Conservation (phyloP, 441 rosid genomes). For the Aquilaria agallochum region DNA sequence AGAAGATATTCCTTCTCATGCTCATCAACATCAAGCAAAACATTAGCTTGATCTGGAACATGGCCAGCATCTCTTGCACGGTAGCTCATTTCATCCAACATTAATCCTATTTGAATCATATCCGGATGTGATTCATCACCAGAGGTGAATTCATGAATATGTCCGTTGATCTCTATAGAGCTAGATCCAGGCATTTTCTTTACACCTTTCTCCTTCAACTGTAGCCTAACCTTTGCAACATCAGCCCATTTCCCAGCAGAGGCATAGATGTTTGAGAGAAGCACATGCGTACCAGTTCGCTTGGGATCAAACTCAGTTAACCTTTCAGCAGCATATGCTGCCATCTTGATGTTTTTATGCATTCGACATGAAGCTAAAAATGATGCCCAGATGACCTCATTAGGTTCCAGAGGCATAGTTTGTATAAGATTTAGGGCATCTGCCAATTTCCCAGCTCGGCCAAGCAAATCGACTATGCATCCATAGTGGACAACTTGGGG, state of each 20-base stretch:
- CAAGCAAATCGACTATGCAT: constrained; percentile 62
- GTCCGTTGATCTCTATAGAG: constrained; percentile 35
- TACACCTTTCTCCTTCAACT: constrained; percentile 49
- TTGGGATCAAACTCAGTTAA: constrained; percentile 29
- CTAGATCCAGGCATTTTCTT: constrained; percentile 52
- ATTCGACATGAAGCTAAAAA: constrained; percentile 50
- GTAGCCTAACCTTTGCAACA: constrained; percentile 44
- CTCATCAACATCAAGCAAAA: constrained; percentile 46
- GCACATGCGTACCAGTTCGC: constrained; percentile 45
- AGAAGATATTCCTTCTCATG: constrained; percentile 42
- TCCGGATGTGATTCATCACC: constrained; percentile 53
- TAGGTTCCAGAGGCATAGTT: constrained; percentile 49
- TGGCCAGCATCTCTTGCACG: constrained; percentile 38
- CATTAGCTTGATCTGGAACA: constrained; percentile 41
- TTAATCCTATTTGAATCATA: constrained; percentile 31
- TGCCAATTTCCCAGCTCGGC: constrained; percentile 50
- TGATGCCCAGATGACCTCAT: constrained; percentile 61
- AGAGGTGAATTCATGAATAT: constrained; percentile 44
- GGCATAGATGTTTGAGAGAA: constrained; percentile 54
- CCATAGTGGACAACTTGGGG: constrained; percentile 57
- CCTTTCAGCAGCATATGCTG: constrained; percentile 42
- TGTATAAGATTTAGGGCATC: constrained; percentile 48
- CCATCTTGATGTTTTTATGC: constrained; percentile 41
- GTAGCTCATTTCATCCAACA: constrained; percentile 43
- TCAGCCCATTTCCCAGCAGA: constrained; percentile 55